Conservation (phyloP, 768 basidiomycete species). For the Suillus plorans region DNA sequence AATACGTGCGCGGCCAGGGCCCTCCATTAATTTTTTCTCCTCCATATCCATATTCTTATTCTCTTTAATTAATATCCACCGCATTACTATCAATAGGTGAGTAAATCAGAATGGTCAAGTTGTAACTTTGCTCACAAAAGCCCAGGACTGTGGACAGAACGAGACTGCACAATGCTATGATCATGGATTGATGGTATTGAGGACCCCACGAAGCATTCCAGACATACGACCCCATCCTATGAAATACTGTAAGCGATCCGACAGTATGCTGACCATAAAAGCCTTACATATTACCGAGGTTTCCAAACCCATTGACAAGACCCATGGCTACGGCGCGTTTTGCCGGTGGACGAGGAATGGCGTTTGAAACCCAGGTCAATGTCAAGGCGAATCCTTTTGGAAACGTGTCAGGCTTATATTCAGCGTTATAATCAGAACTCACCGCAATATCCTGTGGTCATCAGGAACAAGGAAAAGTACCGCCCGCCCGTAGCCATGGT, state of each 20-base stretch:
- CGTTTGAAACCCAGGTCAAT: slow-evolving; percentile 62
- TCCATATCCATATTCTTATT: slow-evolving; percentile 52
- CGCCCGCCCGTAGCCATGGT: slow-evolving; percentile 52
- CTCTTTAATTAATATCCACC: slow-evolving; percentile 44
- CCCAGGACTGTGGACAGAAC: slow-evolving; percentile 31
- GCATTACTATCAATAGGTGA: slow-evolving; percentile 35
- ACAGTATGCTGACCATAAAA: background rate
- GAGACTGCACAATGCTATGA: slow-evolving; percentile 41
- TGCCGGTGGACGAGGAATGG: slow-evolving; percentile 58
- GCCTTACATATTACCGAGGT: slow-evolving; percentile 58
- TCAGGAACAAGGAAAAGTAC: slow-evolving; percentile 64
- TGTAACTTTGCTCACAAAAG: slow-evolving; percentile 27
- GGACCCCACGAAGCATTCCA: slow-evolving; percentile 67
- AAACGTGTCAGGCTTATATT: background rate
- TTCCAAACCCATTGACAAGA: slow-evolving; percentile 61
- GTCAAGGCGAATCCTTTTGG: slow-evolving; percentile 42
- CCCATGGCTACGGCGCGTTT: slow-evolving; percentile 54
- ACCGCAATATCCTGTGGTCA: slow-evolving; percentile 54
- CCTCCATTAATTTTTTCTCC: slow-evolving; percentile 44
- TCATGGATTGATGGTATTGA: slow-evolving; percentile 61
- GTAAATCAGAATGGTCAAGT: background rate
- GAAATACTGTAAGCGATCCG: background rate
- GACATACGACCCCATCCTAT: slow-evolving; percentile 57
- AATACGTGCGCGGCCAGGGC: slow-evolving; percentile 47
- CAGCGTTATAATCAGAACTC: slow-evolving; percentile 2